Conservation (phyloP, 129 eudicot genomes). For the Smallanthus sonchifolius region DNA sequence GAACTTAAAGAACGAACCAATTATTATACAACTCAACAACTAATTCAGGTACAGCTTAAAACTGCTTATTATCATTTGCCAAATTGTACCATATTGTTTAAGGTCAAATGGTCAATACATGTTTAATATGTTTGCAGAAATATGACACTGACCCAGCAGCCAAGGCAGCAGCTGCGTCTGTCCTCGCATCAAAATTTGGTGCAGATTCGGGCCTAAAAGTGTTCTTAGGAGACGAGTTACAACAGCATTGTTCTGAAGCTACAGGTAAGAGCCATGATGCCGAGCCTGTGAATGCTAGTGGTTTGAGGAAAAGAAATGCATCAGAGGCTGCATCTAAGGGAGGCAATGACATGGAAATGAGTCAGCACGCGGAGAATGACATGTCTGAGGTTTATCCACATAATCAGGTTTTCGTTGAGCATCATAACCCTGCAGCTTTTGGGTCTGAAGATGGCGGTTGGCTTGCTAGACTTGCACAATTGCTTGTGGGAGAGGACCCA, state of each 20-base stretch:
- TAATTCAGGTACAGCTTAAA: conserved; percentile 59
- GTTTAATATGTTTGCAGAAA: conserved; percentile 46
- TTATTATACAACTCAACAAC: conserved; percentile 89
- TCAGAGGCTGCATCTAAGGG: conserved; percentile 38
- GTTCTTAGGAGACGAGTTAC: conserved; percentile 54
- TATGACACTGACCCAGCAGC: conserved; percentile 97
- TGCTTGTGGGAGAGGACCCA: conserved; percentile 98
- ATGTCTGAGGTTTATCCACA: conserved; percentile 28
- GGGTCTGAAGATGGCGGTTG: conserved; percentile 71
- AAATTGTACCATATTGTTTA: not conserved
- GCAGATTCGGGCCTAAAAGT: conserved; percentile 79
- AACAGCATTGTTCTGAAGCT: conserved; percentile 27
- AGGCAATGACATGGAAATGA: conserved; percentile 41
- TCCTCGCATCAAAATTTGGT: conserved; percentile 82
- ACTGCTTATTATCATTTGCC: conserved; percentile 3
- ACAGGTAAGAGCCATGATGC: conserved; percentile 69
- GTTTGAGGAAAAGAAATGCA: conserved; percentile 65
- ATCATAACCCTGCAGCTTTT: conserved; percentile 42
- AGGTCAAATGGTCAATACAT: not conserved
- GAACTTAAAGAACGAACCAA: conserved; percentile 92
- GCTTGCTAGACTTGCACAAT: conserved; percentile 83
- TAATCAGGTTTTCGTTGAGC: conserved; percentile 63
- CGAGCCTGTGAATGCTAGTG: conserved; percentile 50
- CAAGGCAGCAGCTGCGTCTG: conserved; percentile 91
- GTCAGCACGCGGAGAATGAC: conserved; percentile 27